Base-by-base conservation (phyloP, 2,329 filamentous ascomycete genomes). In the Proliferodiscus dingleyae region DNA sequence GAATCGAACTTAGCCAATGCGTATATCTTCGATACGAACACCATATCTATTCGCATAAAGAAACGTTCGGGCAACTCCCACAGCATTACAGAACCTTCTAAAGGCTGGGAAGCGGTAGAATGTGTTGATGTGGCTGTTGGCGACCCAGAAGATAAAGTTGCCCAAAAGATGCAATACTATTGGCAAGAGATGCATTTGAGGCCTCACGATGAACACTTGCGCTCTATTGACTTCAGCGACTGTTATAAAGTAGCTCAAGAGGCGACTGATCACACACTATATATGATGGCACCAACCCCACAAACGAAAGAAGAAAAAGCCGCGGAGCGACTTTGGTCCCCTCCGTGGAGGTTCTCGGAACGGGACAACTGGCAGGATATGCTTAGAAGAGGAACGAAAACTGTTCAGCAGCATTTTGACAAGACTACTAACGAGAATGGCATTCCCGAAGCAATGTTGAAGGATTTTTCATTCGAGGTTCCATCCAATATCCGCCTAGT, bases 241-340 rank as follows among this genome's bases (percentile, higher is more conserved):
- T 51, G 46, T 29, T 51, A 51, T 37, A 43, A 18, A 26, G 46
- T 46, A 16, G 46, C 46, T 29, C 28, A 16, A 43, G 43, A 49
- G 15, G 49, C 37, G 23, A 38, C 48, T 19, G 41, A 51, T 48
- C 42, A 51, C 29, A 46, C 41, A 19, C 33, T 51, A 30, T 51
- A 51, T 29, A 13, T 49, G 42, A 51, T 51, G 39, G 24, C 19
- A 39, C 42, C 19, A 26, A 45, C 46, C 42, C 33, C 43, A 33
- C 47, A 43, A 43, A 49, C 33, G 18, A 33, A 39, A 41, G 38
- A 42, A 42, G 43, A 46, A 40, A 42, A 22, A 37, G 38, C 39
- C 11, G 26, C 34, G 29, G 47, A 46, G 43, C 33, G 19, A 11
- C 11, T 6, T 26, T 6, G 24, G 24, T 6, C n/a, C n/a, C n/a